Conservation (phyloP, 257 asterid genomes). For the Solanum dulcamara region DNA sequence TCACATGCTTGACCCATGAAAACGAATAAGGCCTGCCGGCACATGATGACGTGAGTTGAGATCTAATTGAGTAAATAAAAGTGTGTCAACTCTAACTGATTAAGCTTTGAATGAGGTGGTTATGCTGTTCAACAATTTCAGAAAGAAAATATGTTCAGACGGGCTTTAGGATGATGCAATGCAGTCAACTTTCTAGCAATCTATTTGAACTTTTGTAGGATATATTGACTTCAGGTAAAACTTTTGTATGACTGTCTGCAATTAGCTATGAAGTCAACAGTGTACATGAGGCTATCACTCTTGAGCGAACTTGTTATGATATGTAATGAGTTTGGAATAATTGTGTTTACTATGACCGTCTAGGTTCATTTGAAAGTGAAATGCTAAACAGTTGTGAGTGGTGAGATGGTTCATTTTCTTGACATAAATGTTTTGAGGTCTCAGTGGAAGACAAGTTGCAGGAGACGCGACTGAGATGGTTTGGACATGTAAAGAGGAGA, state of each 20-base stretch:
- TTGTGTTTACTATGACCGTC: background rate
- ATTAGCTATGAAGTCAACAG: background rate
- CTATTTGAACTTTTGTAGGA: background rate
- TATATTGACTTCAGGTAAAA: background rate
- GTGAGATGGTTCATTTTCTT: background rate
- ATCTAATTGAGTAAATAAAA: background rate
- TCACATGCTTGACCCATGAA: no score
- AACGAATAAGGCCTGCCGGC: background rate
- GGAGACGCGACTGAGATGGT: no score
- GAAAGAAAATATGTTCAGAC: background rate
- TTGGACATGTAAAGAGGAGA: no score
- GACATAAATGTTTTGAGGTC: background rate
- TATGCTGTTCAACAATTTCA: background rate
- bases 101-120: background rate
- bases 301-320: background rate
- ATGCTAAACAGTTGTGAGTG: background rate
- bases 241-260: background rate
- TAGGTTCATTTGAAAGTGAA: background rate
- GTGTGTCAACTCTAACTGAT: background rate
- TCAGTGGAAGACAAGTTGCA: no score
- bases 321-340: background rate
- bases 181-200: background rate
- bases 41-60: background rate
- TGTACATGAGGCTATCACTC: background rate
- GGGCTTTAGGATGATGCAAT: background rate